These are phyloP conservation scores for Mortierella sp. DNA, from an alignment of 371 early-diverging fungal species.

Conservation along the genomic window DNA sequence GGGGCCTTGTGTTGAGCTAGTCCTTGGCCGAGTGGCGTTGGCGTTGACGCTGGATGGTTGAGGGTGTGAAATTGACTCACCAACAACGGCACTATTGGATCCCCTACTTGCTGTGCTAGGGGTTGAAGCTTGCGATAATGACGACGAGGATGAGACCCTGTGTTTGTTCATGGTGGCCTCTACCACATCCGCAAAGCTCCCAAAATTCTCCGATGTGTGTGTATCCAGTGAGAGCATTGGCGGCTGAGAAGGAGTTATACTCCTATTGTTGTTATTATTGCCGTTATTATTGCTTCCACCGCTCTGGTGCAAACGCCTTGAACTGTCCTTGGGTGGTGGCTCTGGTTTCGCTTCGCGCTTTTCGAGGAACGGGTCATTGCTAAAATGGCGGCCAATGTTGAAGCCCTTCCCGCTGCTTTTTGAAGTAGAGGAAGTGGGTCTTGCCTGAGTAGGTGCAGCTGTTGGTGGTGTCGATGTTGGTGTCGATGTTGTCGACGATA, in stretches of 20 bases:
- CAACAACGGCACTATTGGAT: background rate
- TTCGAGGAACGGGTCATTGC: conserved; percentile 6
- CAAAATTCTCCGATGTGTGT: conserved; percentile 8
- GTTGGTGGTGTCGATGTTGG: background rate
- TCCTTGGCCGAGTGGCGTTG: conserved; percentile 15
- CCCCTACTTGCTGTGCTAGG: conserved; percentile 3
- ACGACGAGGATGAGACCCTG: conserved; percentile 5
- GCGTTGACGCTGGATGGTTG: background rate
- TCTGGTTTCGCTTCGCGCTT: conserved; percentile 20
- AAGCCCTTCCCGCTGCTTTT: background rate
- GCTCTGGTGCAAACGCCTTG: conserved; percentile 6
- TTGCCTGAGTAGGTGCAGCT: too few species aligned
- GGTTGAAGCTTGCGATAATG: too few species aligned
- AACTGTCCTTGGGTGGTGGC: conserved; percentile 32
- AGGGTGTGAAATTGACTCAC: background rate
- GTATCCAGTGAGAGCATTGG: conserved; percentile 27
- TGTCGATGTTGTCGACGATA: background rate
- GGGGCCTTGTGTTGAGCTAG: conserved; percentile 8
- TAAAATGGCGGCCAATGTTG: background rate
- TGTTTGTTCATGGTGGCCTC: conserved; percentile 21
- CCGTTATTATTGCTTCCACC: conserved; percentile 1
- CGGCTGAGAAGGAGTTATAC: conserved; percentile 16
- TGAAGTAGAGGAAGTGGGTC: too few species aligned
- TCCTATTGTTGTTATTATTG: background rate
- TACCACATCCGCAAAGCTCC: conserved; percentile 21